These are phyloP conservation scores for Podila clonocystis DNA, from an alignment of 192 early-diverging fungal species.

Conservation along the genomic window DNA sequence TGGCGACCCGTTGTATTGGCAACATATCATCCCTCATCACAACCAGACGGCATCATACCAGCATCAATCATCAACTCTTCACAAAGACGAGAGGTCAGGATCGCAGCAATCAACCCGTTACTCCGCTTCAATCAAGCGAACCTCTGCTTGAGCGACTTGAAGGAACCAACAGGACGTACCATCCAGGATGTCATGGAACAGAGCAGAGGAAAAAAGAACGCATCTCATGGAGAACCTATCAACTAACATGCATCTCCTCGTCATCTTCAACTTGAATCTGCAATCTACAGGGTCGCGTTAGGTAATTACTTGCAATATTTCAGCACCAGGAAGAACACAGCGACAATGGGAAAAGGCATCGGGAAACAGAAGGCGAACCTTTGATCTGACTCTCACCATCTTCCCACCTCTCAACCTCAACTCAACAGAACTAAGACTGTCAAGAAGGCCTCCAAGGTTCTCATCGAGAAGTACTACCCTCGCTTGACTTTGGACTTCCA, in stretches of 20 bases:
- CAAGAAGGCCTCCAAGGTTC: conserved; percentile 98
- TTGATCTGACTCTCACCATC: neutral
- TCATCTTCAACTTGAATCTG: neutral
- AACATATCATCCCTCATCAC: neutral
- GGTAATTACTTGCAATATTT: conserved; percentile 24
- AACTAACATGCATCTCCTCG: neutral
- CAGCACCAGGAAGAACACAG: neutral
- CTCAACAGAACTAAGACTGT: conserved; percentile 95
- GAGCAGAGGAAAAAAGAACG: neutral
- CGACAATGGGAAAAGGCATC: neutral
- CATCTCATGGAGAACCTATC: neutral
- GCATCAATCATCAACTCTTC: too few relatives aligned
- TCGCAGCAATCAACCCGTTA: too few relatives aligned
- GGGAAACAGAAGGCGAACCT: neutral
- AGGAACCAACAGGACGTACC: neutral
- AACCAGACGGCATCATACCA: neutral
- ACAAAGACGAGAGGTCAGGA: too few relatives aligned
- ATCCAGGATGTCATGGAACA: neutral
- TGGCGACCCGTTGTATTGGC: neutral
- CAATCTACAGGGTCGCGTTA: conserved; percentile 48
- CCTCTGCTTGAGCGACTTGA: neutral
- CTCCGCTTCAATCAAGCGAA: too few relatives aligned
- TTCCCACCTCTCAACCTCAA: neutral
- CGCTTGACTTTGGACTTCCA: conserved; percentile 99
- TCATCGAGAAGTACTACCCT: conserved; percentile 99